Conservation (phyloP, 768 basidiomycete species). For the Punctularia strigosozonata region DNA sequence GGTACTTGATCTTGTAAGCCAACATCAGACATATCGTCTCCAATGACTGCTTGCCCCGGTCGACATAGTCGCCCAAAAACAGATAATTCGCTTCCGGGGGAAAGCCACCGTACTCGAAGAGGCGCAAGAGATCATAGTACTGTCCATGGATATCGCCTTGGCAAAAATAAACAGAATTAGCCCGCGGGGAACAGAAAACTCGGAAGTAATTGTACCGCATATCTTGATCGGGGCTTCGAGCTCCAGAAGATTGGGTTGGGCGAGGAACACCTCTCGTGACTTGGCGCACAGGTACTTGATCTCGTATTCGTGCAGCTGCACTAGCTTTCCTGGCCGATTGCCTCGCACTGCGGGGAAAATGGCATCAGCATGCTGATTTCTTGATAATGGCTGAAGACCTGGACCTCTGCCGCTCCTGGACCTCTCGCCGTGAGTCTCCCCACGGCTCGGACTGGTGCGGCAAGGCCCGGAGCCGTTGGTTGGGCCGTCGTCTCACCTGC, state of each 20-base stretch:
- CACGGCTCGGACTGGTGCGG: too few relatives aligned
- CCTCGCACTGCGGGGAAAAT: constrained; percentile 63
- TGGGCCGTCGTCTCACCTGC: constrained; percentile 86
- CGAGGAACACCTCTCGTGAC: constrained; percentile 98
- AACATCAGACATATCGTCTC: constrained; percentile 98
- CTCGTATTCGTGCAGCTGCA: constrained; percentile 96
- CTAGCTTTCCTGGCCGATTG: constrained; percentile 96
- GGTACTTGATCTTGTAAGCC: constrained; percentile 99
- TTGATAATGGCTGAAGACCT: too few relatives aligned
- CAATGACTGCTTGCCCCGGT: constrained; percentile 96
- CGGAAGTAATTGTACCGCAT: constrained; percentile 59
- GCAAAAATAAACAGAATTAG: constrained; percentile 5
- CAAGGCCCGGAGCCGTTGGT: too few relatives aligned
- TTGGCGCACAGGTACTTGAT: constrained; percentile 99
- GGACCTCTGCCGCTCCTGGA: too few relatives aligned
- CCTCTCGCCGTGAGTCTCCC: too few relatives aligned
- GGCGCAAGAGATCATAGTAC: constrained; percentile 95
- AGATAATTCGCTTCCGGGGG: constrained; percentile 99
- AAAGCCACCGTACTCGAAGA: constrained; percentile 99
- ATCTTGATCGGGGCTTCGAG: constrained; percentile 99
- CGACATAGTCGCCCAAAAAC: constrained; percentile 98
- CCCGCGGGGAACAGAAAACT: not conserved
- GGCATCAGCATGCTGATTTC: not conserved
- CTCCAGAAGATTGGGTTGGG: constrained; percentile 95
- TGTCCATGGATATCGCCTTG: constrained; percentile 98